A percentile compares a stretch with the other conserved stretches of the same genome.
These are phyloP conservation scores for Mimosa bimucronata DNA, from an alignment of 306 rosid genomes.

Conservation along the genomic window DNA sequence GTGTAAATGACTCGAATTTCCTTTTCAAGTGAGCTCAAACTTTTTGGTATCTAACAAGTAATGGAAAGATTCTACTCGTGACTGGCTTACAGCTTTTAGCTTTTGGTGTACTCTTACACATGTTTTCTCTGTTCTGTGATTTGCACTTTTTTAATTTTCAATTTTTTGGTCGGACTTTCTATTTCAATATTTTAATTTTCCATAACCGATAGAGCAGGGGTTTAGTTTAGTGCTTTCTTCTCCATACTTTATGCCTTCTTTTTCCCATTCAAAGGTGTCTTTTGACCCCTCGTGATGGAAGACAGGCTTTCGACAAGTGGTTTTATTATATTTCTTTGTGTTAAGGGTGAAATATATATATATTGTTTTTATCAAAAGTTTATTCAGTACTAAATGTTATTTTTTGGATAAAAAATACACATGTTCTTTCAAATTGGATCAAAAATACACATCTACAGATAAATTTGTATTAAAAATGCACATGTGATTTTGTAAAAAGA, in stretches of 20 bases:
- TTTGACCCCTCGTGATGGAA: background rate
- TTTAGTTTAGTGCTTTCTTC: conserved; percentile 17
- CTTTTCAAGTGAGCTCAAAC: conserved; percentile 41
- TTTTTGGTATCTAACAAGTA: conserved; percentile 40
- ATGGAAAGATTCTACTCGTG: conserved; percentile 39
- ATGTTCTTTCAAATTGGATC: too few relatives aligned
- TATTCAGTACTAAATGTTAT: too few relatives aligned
- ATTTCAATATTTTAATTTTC: conserved; percentile 36
- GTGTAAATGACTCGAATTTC: conserved; percentile 37
- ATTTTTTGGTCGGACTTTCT: background rate
- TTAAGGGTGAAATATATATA: too few relatives aligned
- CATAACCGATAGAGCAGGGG: background rate
- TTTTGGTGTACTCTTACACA: conserved; percentile 31
- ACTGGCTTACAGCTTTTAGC: conserved; percentile 32
- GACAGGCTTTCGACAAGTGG: background rate
- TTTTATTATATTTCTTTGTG: background rate
- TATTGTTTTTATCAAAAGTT: too few relatives aligned
- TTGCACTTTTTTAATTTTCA: conserved; percentile 13
- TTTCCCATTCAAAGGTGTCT: background rate
- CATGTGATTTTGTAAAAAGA: too few relatives aligned
- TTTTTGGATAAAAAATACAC: too few relatives aligned
- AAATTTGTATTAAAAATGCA: too few relatives aligned
- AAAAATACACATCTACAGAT: too few relatives aligned
- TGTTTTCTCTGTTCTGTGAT: conserved; percentile 8
- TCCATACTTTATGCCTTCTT: background rate